These are phyloP conservation scores for Chloris gayana DNA, from an alignment of 176 grass and related monocot genomes.

Conservation along the genomic window DNA sequence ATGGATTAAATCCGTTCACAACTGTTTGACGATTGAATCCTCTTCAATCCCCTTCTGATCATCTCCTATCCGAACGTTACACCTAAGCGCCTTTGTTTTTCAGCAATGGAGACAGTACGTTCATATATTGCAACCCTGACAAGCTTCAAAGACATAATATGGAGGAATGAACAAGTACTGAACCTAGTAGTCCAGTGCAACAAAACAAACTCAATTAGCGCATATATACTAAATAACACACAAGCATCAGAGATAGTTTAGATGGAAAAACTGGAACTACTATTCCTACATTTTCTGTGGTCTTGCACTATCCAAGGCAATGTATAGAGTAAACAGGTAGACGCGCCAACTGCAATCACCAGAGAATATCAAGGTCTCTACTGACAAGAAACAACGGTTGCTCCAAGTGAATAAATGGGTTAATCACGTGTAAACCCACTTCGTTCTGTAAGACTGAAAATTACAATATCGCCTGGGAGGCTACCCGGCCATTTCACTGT, in stretches of 20 bases:
- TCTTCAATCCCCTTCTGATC: too few species aligned
- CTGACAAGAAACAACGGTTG: neutral
- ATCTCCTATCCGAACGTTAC: too few species aligned
- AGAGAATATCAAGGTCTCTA: neutral
- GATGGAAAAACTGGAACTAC: neutral
- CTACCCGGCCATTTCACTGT: slow-evolving; percentile 4
- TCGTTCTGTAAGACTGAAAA: slow-evolving; percentile 1
- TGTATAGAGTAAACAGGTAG: neutral
- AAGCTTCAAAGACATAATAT: too few species aligned
- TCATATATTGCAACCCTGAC: too few species aligned
- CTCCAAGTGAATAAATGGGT: neutral
- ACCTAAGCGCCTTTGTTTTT: too few species aligned
- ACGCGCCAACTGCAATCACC: neutral
- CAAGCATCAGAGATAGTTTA: neutral
- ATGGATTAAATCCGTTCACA: too few species aligned
- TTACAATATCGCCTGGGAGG: neutral
- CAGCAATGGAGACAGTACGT: too few species aligned
- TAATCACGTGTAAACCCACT: neutral
- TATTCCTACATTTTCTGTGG: too few species aligned
- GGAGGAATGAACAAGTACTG: neutral
- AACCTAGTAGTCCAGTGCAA: neutral
- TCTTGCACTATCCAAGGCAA: too few species aligned
- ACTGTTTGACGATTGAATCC: too few species aligned
- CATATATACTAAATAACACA: neutral
- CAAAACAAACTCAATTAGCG: neutral